Evolutionary conservation across 2,329 filamentous ascomycete genomes (phyloP), one percentile per base, ranked within the genome.

Genomic region (Xylariaceae sp.): DNA sequence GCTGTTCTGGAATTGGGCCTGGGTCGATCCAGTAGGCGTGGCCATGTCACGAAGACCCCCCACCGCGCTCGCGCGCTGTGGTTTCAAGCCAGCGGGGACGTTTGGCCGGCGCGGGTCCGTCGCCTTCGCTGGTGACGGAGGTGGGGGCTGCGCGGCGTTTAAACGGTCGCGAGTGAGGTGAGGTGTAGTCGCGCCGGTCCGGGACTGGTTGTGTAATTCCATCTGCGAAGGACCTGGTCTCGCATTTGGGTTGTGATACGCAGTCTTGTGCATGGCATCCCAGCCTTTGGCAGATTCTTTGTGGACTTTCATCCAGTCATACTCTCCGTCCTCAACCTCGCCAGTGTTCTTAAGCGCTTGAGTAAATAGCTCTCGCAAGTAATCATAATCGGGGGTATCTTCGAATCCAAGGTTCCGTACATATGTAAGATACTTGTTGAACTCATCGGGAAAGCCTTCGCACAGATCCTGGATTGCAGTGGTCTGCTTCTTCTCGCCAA

Each of bases 261-360:
- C 79, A 61, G 74, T 73, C 72, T 88, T 86, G 66, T 88, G 86
- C 72, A 89, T 89, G 56, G 83, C 84, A 74, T 95, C 90, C 89
- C 89, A 95, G 60, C 91, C 91, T 75, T 95, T 94, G 74, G 91
- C 89, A 67, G 80, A 77, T 68, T 81, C 79, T 72, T 84, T 85
- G 77, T 90, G 94, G 65, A 96, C 80, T 80, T 96, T 96, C 90
- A 97, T 96, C 94, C 94, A 99, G 76, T 99, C 94, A 73, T 97
- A 99, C 72, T 97, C 92, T 68, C 94, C 94, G 73, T 99, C 94
- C 71, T 97, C 94, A 6, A 96, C 86, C 66, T 96, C 91, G 53
- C 91, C 91, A 1, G 88, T 88, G 71, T 91, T 92, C 81, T 96
- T 96, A 61, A 97, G 81, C 26, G 92, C 90, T 73, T 96, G 89